phyloP scores from a whole-genome alignment of 1,139 yeast species.

The Yarrowia galli region DNA sequence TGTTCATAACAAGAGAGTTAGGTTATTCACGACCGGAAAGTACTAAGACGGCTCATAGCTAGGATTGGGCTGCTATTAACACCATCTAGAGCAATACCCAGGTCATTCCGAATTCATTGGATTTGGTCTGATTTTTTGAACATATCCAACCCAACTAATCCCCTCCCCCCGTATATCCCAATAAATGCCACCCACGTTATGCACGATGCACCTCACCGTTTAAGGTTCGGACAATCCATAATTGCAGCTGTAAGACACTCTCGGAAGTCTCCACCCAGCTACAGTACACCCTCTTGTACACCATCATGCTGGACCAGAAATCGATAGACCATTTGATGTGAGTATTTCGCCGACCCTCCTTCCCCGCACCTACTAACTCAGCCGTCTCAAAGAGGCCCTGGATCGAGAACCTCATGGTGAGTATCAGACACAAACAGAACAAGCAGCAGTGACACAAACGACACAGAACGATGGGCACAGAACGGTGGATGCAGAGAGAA shows the following conservation, averaged over 20 bases:
- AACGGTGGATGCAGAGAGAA: too few relatives aligned
- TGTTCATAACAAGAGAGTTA: too few relatives aligned
- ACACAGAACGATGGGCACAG: too few relatives aligned
- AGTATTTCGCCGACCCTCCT: neutral
- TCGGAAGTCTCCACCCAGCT: neutral
- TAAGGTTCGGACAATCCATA: conserved; percentile 3
- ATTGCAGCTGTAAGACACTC: neutral
- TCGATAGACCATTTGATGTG: conserved; percentile 38
- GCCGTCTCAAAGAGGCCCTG: conserved; percentile 40
- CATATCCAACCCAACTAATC: too few relatives aligned
- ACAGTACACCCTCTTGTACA: too few relatives aligned
- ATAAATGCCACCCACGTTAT: neutral
- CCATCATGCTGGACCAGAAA: conserved; percentile 35
- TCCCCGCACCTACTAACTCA: conserved; percentile 13
- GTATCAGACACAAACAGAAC: conserved; percentile 56
- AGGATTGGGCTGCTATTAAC: too few relatives aligned
- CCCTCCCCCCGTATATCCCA: neutral
- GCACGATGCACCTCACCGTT: neutral
- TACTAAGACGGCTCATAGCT: too few relatives aligned
- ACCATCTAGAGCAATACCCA: too few relatives aligned
- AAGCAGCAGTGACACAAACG: too few relatives aligned
- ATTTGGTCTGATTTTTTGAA: too few relatives aligned
- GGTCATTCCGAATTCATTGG: too few relatives aligned
- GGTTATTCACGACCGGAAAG: too few relatives aligned
- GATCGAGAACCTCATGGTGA: conserved; percentile 60